Conservation (phyloP, 75 land plant genomes). For the Larix kaempferi region DNA sequence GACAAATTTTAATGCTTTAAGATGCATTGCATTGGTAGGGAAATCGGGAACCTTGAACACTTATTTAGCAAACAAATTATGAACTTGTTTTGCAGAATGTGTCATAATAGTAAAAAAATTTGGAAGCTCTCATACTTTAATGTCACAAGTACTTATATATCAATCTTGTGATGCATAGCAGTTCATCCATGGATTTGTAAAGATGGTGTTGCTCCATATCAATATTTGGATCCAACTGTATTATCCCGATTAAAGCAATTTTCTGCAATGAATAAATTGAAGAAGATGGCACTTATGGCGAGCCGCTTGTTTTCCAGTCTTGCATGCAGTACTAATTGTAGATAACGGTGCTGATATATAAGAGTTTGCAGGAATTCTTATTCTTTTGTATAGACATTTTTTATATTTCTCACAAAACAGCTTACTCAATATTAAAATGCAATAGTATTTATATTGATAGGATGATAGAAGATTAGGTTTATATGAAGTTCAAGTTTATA, state of each 20-base stretch:
- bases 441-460: not conserved
- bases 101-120: no score
- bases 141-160: not conserved
- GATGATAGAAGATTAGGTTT: not conserved
- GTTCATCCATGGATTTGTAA: slow-evolving; percentile 48
- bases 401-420: not conserved
- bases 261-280: slow-evolving; percentile 40
- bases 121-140: no score
- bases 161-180: not conserved
- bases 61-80: not conserved
- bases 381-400: not conserved
- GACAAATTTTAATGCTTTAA: not conserved
- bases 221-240: slow-evolving; percentile 33
- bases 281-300: slow-evolving; percentile 34
- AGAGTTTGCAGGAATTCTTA: not conserved
- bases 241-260: slow-evolving; percentile 39
- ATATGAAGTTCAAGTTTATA: no score
- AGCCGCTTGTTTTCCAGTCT: not conserved
- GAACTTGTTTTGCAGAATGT: not conserved
- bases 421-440: not conserved
- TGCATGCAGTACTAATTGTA: not conserved
- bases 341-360: no score
- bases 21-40: not conserved
- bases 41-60: not conserved
- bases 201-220: slow-evolving; percentile 46